Conservation (phyloP, 2,329 filamentous ascomycete species). For the Colletotrichum camelliae region DNA sequence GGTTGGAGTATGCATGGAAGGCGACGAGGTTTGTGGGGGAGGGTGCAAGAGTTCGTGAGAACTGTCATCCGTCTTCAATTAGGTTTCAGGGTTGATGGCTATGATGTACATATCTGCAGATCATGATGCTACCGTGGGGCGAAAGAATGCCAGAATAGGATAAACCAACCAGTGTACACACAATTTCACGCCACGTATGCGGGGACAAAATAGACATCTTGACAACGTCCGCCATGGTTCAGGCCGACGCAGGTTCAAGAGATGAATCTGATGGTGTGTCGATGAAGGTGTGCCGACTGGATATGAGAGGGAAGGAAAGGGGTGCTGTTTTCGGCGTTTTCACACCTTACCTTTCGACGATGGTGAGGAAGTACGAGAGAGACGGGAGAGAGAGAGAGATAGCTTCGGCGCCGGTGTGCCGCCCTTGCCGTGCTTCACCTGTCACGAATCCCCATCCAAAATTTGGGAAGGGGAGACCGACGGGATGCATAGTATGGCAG, state of each 20-base stretch:
- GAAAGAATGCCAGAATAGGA: background rate
- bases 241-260: background rate
- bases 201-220: background rate
- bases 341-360: background rate
- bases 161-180: background rate
- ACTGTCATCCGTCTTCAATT: background rate
- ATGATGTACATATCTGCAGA: background rate
- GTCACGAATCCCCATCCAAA: background rate
- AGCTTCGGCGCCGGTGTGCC: background rate
- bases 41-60: background rate
- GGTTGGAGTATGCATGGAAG: background rate
- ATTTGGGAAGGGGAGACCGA: background rate
- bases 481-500: background rate
- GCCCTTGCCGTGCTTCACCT: background rate
- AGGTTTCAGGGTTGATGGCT: background rate
- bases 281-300: background rate
- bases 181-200: background rate
- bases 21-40: background rate
- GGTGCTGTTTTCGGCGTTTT: background rate
- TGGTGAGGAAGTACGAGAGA: background rate
- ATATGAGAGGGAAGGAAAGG: background rate
- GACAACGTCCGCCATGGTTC: background rate
- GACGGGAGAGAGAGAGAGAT: background rate
- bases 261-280: background rate
- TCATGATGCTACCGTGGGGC: background rate